A percentile compares a stretch with the other conserved stretches of the same genome.
Evolutionary conservation across 495 filamentous ascomycete species (phyloP).

Genomic region (Cenococcum geophilum): DNA sequence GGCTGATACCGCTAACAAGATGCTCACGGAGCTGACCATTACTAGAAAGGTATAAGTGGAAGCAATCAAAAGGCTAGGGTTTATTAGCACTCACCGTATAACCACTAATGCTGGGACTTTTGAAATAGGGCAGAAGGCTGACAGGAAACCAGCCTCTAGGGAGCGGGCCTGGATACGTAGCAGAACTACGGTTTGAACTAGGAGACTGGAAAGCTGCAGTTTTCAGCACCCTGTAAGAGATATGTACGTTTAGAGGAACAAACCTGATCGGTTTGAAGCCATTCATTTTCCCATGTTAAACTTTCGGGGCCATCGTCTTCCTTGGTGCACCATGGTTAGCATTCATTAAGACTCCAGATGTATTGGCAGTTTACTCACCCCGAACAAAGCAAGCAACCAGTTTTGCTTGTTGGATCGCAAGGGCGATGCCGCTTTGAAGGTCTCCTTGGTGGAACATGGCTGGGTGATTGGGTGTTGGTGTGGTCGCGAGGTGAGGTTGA

Average conservation of each 20-base stretch:
- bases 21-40: constrained; percentile 29
- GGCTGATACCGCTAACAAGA: constrained; percentile 12
- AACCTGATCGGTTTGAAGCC: constrained; percentile 58
- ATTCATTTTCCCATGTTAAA: constrained; percentile 68
- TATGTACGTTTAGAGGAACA: neutral
- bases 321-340: neutral
- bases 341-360: neutral
- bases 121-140: constrained; percentile 70
- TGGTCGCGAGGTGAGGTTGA: constrained; percentile 2
- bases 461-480: constrained; percentile 2
- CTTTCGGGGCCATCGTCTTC: constrained; percentile 62
- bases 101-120: constrained; percentile 69
- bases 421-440: constrained; percentile 69
- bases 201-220: constrained; percentile 41
- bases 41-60: constrained; percentile 4
- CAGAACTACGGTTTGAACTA: constrained; percentile 55
- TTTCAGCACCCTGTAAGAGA: neutral
- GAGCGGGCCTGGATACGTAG: constrained; percentile 64
- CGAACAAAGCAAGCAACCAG: constrained; percentile 64
- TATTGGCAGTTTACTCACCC: constrained; percentile 39
- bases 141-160: constrained; percentile 71
- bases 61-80: neutral
- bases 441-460: constrained; percentile 73
- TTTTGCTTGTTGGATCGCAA: constrained; percentile 61
- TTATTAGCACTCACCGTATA: constrained; percentile 45